A percentile compares a stretch with the other conserved stretches of the same genome.
Evolutionary conservation across 2,329 filamentous ascomycete species (phyloP).

Genomic region (Talaromyces sp.): DNA sequence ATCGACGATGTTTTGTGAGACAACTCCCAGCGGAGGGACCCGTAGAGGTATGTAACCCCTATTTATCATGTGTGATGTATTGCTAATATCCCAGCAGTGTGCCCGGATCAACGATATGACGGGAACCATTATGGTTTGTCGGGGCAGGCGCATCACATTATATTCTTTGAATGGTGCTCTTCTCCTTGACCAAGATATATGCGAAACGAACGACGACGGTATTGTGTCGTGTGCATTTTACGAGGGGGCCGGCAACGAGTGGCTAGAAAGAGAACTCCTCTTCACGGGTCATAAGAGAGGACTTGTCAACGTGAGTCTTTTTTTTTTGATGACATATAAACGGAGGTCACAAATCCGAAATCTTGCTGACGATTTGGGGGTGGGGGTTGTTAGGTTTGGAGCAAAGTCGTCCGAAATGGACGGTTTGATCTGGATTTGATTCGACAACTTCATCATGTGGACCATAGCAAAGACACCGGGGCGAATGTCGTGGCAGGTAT

Average conservation of each 20-base stretch:
- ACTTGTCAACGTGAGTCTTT: conserved; percentile 62
- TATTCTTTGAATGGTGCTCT: conserved; percentile 86
- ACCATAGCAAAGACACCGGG: conserved; percentile 60
- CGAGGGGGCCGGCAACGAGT: conserved; percentile 84
- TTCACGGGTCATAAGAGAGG: conserved; percentile 86
- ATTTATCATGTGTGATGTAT: conserved; percentile 1
- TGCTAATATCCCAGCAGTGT: conserved; percentile 53
- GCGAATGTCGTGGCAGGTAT: conserved; percentile 61
- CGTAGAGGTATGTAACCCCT: conserved; percentile 36
- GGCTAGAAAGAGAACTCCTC: conserved; percentile 78
- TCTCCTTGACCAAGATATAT: conserved; percentile 77
- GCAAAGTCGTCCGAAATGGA: conserved; percentile 54
- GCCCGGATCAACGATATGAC: conserved; percentile 85
- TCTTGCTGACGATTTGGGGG: not conserved
- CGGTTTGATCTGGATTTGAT: conserved; percentile 74
- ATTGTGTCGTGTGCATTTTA: conserved; percentile 86
- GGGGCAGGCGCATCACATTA: conserved; percentile 67
- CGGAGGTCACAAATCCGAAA: not conserved
- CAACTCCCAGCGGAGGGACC: conserved; percentile 58
- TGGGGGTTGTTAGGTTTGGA: conserved; percentile 47
- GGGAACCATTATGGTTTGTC: conserved; percentile 83
- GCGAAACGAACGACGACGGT: conserved; percentile 65
- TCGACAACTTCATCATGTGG: conserved; percentile 75
- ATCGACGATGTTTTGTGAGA: conserved; percentile 79
- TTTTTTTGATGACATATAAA: not conserved